Percentiles rank a stretch among this genome's conserved stretches.
Conservation (phyloP, 1,284 basidiomycete species). For the Sporisorium reilianum region DNA sequence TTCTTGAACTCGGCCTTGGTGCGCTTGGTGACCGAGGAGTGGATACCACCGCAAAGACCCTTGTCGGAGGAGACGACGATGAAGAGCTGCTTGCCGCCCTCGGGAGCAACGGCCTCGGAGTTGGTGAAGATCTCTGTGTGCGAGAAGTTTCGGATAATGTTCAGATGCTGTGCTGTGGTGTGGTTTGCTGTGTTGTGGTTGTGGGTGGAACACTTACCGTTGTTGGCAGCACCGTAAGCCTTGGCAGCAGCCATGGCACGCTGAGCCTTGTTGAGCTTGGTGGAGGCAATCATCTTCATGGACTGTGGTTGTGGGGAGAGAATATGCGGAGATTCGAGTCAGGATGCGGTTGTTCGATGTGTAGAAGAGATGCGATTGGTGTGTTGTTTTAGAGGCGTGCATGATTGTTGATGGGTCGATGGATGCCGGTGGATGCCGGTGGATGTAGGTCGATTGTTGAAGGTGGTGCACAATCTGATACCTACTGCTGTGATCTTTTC, state of each 20-base stretch:
- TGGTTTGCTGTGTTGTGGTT: background rate
- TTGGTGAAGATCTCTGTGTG: constrained; percentile 66
- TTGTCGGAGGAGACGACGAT: constrained; percentile 98
- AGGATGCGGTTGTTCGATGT: constrained; percentile 8
- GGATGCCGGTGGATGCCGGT: background rate
- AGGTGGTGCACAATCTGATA: background rate
- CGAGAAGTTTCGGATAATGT: background rate
- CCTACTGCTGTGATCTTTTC: constrained; percentile 98
- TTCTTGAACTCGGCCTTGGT: constrained; percentile 76
- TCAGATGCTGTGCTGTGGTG: background rate
- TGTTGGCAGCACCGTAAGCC: constrained; percentile 92
- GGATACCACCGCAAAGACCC: constrained; percentile 99
- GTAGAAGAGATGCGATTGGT: background rate
- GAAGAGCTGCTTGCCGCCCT: constrained; percentile 71
- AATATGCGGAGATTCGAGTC: constrained; percentile 2
- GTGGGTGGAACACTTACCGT: constrained; percentile 74
- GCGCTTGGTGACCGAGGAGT: constrained; percentile 93
- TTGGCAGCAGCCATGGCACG: constrained; percentile 93
- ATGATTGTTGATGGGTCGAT: constrained; percentile 3
- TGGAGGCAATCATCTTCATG: constrained; percentile 97
- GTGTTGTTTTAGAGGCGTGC: background rate
- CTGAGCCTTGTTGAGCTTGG: constrained; percentile 89
- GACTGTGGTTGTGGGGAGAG: constrained; percentile 74
- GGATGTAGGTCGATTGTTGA: background rate
- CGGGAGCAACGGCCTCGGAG: constrained; percentile 61